Conservation (phyloP, 495 filamentous ascomycete genomes). For the Penicillium taxi region DNA sequence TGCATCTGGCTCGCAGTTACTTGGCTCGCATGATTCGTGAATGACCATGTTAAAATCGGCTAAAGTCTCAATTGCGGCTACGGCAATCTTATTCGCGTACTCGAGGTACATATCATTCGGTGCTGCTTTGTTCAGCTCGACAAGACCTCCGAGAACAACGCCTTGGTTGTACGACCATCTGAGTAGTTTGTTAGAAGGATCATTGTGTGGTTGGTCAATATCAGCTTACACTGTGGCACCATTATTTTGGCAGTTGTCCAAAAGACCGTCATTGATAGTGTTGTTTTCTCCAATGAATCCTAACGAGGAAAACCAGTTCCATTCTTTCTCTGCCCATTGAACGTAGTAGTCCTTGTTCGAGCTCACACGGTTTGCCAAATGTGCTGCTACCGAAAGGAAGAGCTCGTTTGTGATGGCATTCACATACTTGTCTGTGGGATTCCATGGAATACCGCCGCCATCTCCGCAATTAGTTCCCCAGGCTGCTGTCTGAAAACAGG, state of each 20-base stretch:
- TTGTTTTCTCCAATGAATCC: constrained; percentile 59
- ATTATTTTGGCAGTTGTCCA: constrained; percentile 57
- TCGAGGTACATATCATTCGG: constrained; percentile 45
- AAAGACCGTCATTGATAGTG: constrained; percentile 65
- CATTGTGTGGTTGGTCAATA: too few species aligned
- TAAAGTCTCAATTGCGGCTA: constrained; percentile 50
- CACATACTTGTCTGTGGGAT: constrained; percentile 49
- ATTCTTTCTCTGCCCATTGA: constrained; percentile 47
- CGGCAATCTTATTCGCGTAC: constrained; percentile 56
- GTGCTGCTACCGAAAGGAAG: constrained; percentile 59
- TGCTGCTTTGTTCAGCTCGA: constrained; percentile 54
- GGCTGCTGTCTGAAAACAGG: constrained; percentile 25
- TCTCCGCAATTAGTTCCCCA: constrained; percentile 39
- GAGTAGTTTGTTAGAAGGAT: background rate
- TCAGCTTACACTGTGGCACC: constrained; percentile 37
- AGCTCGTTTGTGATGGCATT: constrained; percentile 74
- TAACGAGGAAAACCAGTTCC: constrained; percentile 59
- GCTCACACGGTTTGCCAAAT: constrained; percentile 59
- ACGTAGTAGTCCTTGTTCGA: constrained; percentile 45
- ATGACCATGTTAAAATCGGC: constrained; percentile 48
- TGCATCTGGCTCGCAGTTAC: constrained; percentile 50
- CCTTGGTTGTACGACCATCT: constrained; percentile 77
- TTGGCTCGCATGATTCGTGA: constrained; percentile 57
- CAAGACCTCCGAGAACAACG: constrained; percentile 63
- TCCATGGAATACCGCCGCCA: constrained; percentile 62